Evolutionary conservation across 495 filamentous ascomycete species (phyloP), one percentile per base, ranked within the genome.

Genomic region (Xylaria telfairii): DNA sequence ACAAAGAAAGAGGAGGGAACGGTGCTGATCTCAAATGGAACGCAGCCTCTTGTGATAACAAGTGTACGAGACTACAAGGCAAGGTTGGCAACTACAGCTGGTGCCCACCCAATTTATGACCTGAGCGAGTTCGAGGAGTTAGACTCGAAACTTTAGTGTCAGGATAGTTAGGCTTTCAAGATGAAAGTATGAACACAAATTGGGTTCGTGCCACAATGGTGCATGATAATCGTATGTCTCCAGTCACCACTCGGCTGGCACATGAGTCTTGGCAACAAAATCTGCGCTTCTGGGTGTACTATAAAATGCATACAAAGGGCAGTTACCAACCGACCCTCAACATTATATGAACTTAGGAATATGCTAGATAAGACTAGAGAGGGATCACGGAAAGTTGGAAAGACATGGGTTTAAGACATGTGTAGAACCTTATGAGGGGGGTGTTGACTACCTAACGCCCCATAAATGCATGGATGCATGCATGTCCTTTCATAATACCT

Each of bases 51-150:
- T n/a, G 72, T 89, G 42, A 91, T 98, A 74, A 89, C 87, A 34
- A 90, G 94, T 76, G 91, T 96, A 4, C 82, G 90, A 66, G 87
- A 87, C 21, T 98, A 89, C 84, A 96, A 94, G 85, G 89, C 92
- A 5, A 81, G 87, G 24, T 78, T 95, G 65, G 82, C 85, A 69
- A 86, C 92, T 56, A 94, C 88, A 71, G 82, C 86, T 32, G 94
- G 92, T 0, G 88, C 93, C 0, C 85, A 84, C 65, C 87, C 94
- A 1, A 86, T 93, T n/a, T 88, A 83, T 65, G 89, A 93, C 75
- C 82, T 98, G 60, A 91, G 83, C 71, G 92, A 93, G 68, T 97
- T 92, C 76, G 92, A 95, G 80, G 94, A 97, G 70, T 81, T 90
- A 72, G 91, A 90, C 63, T 80, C 92, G 15, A 96, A 96, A 82